Percentiles rank a stretch among this genome's conserved stretches.
phyloP scores from a whole-genome alignment of 805 yeast genomes.

The Starmerella tilneyi region DNA sequence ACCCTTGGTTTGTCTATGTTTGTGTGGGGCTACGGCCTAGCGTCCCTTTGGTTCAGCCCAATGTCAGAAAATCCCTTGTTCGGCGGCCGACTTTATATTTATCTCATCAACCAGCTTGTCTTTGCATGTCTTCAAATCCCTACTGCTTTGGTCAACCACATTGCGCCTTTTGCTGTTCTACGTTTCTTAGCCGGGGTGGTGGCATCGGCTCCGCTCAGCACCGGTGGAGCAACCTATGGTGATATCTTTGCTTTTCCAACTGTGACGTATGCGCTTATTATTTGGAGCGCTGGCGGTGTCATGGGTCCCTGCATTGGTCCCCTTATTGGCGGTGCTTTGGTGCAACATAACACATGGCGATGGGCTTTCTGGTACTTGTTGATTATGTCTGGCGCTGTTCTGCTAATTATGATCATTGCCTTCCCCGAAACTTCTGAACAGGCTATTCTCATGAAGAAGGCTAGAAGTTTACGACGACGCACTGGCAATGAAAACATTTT shows the following conservation, averaged over 20 bases:
- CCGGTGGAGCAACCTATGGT: too few species aligned
- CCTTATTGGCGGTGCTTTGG: slow-evolving; percentile 44
- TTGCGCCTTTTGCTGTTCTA: too few species aligned
- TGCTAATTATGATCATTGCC: slow-evolving; percentile 33
- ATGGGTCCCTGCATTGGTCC: slow-evolving; percentile 51
- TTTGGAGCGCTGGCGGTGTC: slow-evolving; percentile 47
- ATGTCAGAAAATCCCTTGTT: too few species aligned
- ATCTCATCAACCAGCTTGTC: too few species aligned
- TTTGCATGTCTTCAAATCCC: too few species aligned
- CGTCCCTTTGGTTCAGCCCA: too few species aligned
- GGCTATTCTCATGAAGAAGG: slow-evolving; percentile 41
- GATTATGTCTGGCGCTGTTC: slow-evolving; percentile 33
- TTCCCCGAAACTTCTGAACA: slow-evolving; percentile 43
- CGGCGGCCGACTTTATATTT: too few species aligned
- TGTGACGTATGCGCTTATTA: slow-evolving; percentile 39
- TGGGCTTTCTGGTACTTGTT: slow-evolving; percentile 46
- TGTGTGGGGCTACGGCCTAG: too few species aligned
- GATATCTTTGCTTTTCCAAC: slow-evolving; percentile 39
- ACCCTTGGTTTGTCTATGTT: too few species aligned
- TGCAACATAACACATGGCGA: slow-evolving; percentile 41
- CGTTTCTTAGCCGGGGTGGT: too few species aligned
- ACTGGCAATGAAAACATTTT: slow-evolving; percentile 29
- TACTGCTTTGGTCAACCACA: too few species aligned
- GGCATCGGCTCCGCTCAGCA: too few species aligned
- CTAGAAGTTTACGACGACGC: slow-evolving; percentile 37